These are phyloP conservation scores for Clitopilus hobsonii DNA, from an alignment of 768 basidiomycete genomes.

Conservation along the genomic window DNA sequence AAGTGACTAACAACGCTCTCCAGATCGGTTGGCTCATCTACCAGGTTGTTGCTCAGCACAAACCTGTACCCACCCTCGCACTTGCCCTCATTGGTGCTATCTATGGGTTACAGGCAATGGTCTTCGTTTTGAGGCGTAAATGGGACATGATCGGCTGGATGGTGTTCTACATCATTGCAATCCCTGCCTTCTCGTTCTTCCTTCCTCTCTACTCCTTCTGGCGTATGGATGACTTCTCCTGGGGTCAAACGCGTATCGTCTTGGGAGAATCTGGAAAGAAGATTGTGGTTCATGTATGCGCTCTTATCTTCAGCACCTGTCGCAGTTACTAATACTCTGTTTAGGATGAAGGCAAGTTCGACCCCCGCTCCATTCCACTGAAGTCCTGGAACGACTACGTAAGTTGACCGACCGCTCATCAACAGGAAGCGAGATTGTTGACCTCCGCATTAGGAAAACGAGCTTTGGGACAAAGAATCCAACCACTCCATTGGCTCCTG, in stretches of 20 bases:
- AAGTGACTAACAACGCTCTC: slow-evolving; percentile 10
- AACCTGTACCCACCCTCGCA: slow-evolving; percentile 73
- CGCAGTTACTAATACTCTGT: slow-evolving; percentile 8
- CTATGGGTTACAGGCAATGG: slow-evolving; percentile 90
- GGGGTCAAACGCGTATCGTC: slow-evolving; percentile 91
- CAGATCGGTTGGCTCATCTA: slow-evolving; percentile 89
- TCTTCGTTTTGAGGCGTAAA: slow-evolving; percentile 88
- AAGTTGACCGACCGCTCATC: too few relatives aligned
- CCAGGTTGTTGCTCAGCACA: slow-evolving; percentile 60
- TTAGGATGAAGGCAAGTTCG: slow-evolving; percentile 97
- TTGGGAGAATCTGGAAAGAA: slow-evolving; percentile 95
- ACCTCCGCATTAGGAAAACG: slow-evolving; percentile 73
- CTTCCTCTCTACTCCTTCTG: slow-evolving; percentile 95
- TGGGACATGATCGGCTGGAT: slow-evolving; percentile 99
- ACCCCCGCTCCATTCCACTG: slow-evolving; percentile 87
- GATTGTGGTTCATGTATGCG: slow-evolving; percentile 84
- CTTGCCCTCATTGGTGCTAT: slow-evolving; percentile 91
- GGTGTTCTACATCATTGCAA: slow-evolving; percentile 92
- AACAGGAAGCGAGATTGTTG: too few relatives aligned
- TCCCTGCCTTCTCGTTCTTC: slow-evolving; percentile 90
- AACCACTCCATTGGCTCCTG: slow-evolving; percentile 94
- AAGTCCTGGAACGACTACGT: slow-evolving; percentile 98
- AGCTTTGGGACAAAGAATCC: slow-evolving; percentile 96
- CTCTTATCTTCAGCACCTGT: background rate
- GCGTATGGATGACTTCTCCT: slow-evolving; percentile 97